Evolutionary conservation across 2,329 filamentous ascomycete species (phyloP), one percentile per base, ranked within the genome.

Genomic region (Biscogniauxia sp.): DNA sequence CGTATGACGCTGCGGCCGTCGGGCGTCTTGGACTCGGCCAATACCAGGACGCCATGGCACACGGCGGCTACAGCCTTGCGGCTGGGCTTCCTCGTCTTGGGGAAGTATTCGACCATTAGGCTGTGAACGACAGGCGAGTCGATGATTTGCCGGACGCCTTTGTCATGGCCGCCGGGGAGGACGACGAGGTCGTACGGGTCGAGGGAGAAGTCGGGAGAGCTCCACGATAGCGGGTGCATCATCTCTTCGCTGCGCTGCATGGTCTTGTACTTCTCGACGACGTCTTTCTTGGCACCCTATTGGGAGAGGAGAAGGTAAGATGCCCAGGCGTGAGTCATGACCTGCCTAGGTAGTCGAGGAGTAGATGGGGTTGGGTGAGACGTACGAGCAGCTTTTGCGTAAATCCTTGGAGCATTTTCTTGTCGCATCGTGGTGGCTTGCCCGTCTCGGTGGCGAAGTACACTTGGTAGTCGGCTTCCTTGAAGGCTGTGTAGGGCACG

Each of bases 131-230:
- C 64, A 1, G 72, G 64, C 3, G 80, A 82, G 61, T 84, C 81
- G 62, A 84, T 79, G 59, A 84, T 70, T 65, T 84, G 81, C 0
- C 76, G 75, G 0, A 84, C 79, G 13, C 74, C 70, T 71, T 82
- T 84, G 20, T 84, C 82, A 66, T 84, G 82, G 3, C 82, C 81
- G 13, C 82, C 81, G 1, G 82, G 82, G 1, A 84, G 70, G 64
- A 83, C 77, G 51, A 83, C 76, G 25, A 84, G 74, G 60, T 81
- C 77, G 64, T 78, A 84, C 9, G 71, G 60, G 23, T 77, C 75
- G 54, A 83, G 74, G 17, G 72, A 73, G 69, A 84, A 83, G 59
- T 63, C 72, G 6, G 75, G 68, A 0, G 75, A 68, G 1, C 77
- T 73, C 82, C 81, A 84, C 7, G 80, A 73, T 3, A 77, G 66